A percentile compares a stretch with the other conserved stretches of the same genome.
Evolutionary conservation across 2,329 filamentous ascomycete genomes (phyloP).

Genomic region (Pseudogymnoascus sp.): DNA sequence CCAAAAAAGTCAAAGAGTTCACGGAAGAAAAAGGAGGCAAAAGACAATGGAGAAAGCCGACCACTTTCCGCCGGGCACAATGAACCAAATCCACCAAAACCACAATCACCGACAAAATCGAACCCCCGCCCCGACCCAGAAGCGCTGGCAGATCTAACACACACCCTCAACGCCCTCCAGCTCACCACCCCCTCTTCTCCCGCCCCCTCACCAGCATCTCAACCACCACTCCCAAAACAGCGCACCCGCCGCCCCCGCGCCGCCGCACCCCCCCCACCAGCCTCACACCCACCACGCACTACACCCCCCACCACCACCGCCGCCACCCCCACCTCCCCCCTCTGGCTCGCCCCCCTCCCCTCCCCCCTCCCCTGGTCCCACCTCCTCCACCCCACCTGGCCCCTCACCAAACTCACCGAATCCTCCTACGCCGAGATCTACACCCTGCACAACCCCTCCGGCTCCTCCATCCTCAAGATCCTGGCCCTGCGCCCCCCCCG

Average conservation of each 20-base stretch:
- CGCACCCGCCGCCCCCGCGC: neutral
- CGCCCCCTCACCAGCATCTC: neutral
- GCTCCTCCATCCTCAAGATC: slow-evolving; percentile 57
- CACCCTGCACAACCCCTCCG: slow-evolving; percentile 48
- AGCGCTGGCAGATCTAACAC: neutral
- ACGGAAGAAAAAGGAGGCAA: neutral
- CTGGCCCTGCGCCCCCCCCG: slow-evolving; percentile 50
- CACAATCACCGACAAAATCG: neutral
- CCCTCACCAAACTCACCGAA: slow-evolving; percentile 56
- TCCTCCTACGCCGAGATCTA: slow-evolving; percentile 61
- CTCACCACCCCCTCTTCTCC: neutral
- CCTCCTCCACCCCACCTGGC: slow-evolving; percentile 44
- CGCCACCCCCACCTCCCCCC: too few relatives aligned
- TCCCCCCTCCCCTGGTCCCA: slow-evolving; percentile 42
- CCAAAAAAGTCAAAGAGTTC: neutral
- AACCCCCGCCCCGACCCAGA: neutral
- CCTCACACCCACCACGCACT: neutral
- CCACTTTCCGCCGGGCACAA: neutral
- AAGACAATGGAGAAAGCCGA: neutral
- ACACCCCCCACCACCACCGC: neutral
- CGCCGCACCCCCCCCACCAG: neutral
- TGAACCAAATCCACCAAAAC: neutral
- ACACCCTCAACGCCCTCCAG: neutral
- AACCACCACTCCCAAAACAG: neutral
- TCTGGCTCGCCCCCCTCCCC: slow-evolving; percentile 17